Evolutionary conservation across 1,284 basidiomycete genomes (phyloP), one percentile per base, ranked within the genome.

Genomic region (Tilletia indica): DNA sequence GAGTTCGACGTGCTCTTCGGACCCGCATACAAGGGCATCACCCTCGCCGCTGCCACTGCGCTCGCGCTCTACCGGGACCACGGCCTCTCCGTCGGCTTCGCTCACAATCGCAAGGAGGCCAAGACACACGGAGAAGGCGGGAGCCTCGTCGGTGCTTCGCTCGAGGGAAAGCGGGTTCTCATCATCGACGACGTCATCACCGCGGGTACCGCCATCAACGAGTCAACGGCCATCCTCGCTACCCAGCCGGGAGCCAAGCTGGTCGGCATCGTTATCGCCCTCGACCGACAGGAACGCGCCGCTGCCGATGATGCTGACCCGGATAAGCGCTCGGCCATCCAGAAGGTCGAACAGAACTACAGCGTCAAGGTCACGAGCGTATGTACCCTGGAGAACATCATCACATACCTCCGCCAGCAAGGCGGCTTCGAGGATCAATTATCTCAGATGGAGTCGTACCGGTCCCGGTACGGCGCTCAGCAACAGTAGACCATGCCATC

Each of bases 81-180:
- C 80, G 86, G 87, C 2, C 87, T 90, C 67, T 87, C 90, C 64
- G 89, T 94, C 39, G 92, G 92, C 0, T 93, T 93, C 79, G 91
- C 92, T 47, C 97, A 95, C 83, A 95, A 98, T 85, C 89, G 96
- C 56, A 99, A 99, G 86, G 97, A 99, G 85, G 91, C 88, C 63
- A 99, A 99, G 86, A 91, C 92, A 74, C 95, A 99, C 82, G 96
- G 96, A 6, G 96, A 99, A 85, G 96, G 97, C n/a, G 97, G 96
- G 0, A 88, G 88, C 58, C 89, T 97, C 80, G 94, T 99, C 73
- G 97, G 96, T 31, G 90, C 91, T 0, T 87, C 91, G 0, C 88
- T 97, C 31, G 87, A 88, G 70, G 93, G 92, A 25, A 87, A 87
- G 47, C 92, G 97, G 1, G 68, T 83, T 12, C 89, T 98, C 66